Evolutionary conservation across 2,329 filamentous ascomycete species (phyloP).

Genomic region (Sordariomycetes sp.): DNA sequence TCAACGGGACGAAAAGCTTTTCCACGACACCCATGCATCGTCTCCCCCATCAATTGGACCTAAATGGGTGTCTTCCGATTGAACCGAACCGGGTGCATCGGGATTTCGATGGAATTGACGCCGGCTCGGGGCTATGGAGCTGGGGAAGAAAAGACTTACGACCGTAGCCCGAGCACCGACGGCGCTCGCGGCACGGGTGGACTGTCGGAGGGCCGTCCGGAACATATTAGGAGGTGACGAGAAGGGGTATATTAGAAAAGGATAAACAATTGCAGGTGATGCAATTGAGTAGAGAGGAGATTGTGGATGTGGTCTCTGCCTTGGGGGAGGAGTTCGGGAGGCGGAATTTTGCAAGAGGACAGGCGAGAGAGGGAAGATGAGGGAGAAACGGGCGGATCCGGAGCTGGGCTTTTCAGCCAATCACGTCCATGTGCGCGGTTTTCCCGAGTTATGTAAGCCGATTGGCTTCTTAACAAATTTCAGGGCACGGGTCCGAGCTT

Average conservation of each 20-base stretch:
- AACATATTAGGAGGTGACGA: constrained; percentile 64
- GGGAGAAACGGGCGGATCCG: constrained; percentile 21
- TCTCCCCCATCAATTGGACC: neutral
- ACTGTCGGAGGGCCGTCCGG: constrained; percentile 96
- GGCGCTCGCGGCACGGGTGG: constrained; percentile 56
- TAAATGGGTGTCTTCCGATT: neutral
- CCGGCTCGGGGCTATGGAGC: constrained; percentile 20
- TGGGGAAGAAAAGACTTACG: constrained; percentile 57
- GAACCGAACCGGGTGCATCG: constrained; percentile 21
- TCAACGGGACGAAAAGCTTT: constrained; percentile 13
- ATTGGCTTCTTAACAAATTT: neutral
- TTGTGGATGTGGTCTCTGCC: constrained; percentile 36
- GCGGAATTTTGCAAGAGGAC: constrained; percentile 12
- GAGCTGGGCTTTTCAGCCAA: constrained; percentile 18
- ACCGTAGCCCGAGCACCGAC: constrained; percentile 88
- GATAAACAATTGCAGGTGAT: constrained; percentile 48
- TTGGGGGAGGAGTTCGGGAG: constrained; percentile 18
- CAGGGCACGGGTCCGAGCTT: constrained; percentile 1
- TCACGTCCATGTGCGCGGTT: constrained; percentile 22
- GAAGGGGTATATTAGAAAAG: constrained; percentile 18
- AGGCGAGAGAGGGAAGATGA: constrained; percentile 24
- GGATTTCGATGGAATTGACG: constrained; percentile 31
- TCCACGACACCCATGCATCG: constrained; percentile 2
- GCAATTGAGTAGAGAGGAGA: constrained; percentile 52
- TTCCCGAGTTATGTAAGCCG: constrained; percentile 10